Base-by-base conservation (phyloP, 2,329 filamentous ascomycete genomes). In the Sporothrix phasma region DNA sequence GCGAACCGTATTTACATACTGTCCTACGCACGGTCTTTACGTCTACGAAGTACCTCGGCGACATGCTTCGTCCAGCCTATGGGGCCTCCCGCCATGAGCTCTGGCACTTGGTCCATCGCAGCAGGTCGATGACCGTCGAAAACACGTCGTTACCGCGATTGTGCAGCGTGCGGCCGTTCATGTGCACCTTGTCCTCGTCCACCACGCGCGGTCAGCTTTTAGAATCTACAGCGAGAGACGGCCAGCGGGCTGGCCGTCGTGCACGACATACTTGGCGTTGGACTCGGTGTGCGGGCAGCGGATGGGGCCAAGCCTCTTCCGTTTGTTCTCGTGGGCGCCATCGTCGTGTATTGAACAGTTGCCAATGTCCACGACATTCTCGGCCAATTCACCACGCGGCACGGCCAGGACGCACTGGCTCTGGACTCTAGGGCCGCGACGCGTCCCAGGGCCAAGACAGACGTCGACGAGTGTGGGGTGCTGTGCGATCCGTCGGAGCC, bases 201-300 rank as follows among this genome's bases (percentile, higher is more conserved):
- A 69, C 73, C 73, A 74, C 26, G 72, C 73, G 61, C 70, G 71
- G 13, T 74, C 72, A n/a, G 70, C 69, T 54, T 70, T 70, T 29
- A 74, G 64, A 43, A 74, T 72, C 73, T 73, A 74, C 69, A 74
- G 72, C 31, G 68, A 67, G 66, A 73, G 74, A 47, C 72, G 73
- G 63, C 70, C 68, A 49, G 73, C 73, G 69, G 72, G 72, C 61
- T 68, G 70, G 6, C 67, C 69, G 64, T 74, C 73, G 63, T 74
- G 70, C 34, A 75, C 72, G 19, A 73, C 71, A 65, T 73, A 75
- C 68, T 75, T 73, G 45, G 74, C 69, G 60, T 75, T 75, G 15
- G 72, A 70, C 61, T 74, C 72, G 34, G 74, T 64, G 54, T 72
- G 46, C 22, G 58, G 37, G 0, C 72, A 72, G 46, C 72, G 73